Base-by-base conservation (phyloP, 768 basidiomycete genomes). In the Termitomyces sp. region DNA sequence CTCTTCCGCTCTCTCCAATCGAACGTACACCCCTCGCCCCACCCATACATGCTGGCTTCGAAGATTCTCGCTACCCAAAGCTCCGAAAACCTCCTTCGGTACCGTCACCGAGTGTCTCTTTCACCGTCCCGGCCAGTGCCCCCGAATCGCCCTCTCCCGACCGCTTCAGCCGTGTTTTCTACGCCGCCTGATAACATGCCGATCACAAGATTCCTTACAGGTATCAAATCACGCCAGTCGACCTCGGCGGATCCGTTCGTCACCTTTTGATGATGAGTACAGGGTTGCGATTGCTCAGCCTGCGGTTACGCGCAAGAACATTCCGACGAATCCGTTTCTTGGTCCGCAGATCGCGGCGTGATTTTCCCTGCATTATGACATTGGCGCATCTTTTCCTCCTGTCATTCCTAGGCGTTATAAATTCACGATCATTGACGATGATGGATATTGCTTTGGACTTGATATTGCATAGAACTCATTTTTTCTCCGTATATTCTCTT, bases 241-340 rank as follows among this genome's bases (percentile, higher is more conserved):
- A 76, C 77, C 46, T 66, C 69, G 54, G 67, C 74, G 54, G 72
- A 78, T 62, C 89, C 89, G 53, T 91, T 91, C 66, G 79, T 82
- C 57, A 90, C 89, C 90, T 8, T 91, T 91, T 69, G 90, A 91
- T 68, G 88, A 90, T 65, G 87, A 88, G 66, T 76, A 81, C 57
- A 64, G 64, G 35, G 69, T 75, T 36, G 65, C 63, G 49, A 64
- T 72, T 30, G 62, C 65, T 10, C 63, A 61, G 8, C 57, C 65
- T 20, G 40, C 59, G 6, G 24, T 64, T 62, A 65, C 70, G 59
- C 70, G 78, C 65, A 80, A 77, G 73, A 80, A 78, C 63, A 73
- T 75, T 60, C 66, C 71, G 26, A 79, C 79, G 56, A 85, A 86
- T 69, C 83, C 85, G 2, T 85, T 84, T 61, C 32, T 56, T 20